Evolutionary conservation across 2,329 filamentous ascomycete genomes (phyloP), one percentile per base, ranked within the genome.

Genomic region (Keithomyces neogunnii): DNA sequence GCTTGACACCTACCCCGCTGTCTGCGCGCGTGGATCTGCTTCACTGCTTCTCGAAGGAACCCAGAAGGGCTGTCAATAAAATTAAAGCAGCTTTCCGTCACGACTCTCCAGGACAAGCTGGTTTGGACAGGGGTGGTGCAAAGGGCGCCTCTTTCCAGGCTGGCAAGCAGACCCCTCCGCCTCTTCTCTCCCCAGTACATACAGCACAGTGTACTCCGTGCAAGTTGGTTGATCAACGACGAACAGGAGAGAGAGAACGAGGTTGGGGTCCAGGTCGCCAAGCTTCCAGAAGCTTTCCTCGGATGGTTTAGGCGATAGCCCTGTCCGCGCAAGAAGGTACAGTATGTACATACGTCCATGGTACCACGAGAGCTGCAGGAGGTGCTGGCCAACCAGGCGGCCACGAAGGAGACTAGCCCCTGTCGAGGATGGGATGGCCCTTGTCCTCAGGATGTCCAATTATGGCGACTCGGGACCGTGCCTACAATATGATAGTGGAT

Each of bases 11-110:
- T 1, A 19, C 19, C 19, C 19, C 19, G 19, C 19, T 19, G 19
- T 19, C 19, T 19, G 19, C 19, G 19, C 19, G 19, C 19, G 19
- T 19, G 19, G 19, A 19, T 19, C 19, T 19, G 19, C 19, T 19
- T 19, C 19, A 19, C 11, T 44, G 26, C 59, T 63, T 63, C 62
- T 63, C 56, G 62, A 63, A 63, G 56, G 49, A 50, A 51, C 45
- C 53, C 55, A 57, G 62, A 63, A 62, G 29, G 40, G n/a, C 7
- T 19, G 3, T 26, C n/a, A 19, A 19, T 19, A 19, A 19, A 19
- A 19, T 19, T 19, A 42, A 29, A 42, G 26, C 28, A 26, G 38
- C n/a, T 19, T 40, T 13, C n/a, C 38, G 38, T 26, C 26, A 44
- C 8, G 30, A n/a, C 3, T 9, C n/a, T 26, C 26, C 39, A 42